Conservation (phyloP, 305 asterid species). For the Solanum hybrid region DNA sequence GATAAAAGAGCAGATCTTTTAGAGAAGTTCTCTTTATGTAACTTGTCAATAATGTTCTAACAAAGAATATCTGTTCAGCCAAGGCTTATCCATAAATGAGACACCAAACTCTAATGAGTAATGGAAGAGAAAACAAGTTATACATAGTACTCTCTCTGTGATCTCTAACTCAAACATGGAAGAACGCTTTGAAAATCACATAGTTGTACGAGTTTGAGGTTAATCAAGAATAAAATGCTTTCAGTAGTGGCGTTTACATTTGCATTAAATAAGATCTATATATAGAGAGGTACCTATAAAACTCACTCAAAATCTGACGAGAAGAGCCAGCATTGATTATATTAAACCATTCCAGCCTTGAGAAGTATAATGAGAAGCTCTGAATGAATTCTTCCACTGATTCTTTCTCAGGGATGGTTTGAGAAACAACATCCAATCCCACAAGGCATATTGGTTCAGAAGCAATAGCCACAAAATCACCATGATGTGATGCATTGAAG, state of each 20-base stretch:
- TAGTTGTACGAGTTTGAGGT: background rate
- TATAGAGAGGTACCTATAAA: constrained; percentile 46
- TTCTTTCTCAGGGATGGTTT: constrained; percentile 52
- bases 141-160: background rate
- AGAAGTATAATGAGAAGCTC: constrained; percentile 58
- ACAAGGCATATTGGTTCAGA: constrained; percentile 86
- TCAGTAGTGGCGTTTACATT: background rate
- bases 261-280: background rate
- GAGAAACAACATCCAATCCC: constrained; percentile 75
- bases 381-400: constrained; percentile 44
- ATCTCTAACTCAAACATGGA: background rate
- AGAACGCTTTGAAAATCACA: background rate
- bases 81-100: background rate
- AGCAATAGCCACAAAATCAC: constrained; percentile 86
- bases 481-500: constrained; percentile 84
- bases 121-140: background rate
- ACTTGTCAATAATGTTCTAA: background rate
- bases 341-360: constrained; percentile 59
- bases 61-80: background rate
- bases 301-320: constrained; percentile 41
- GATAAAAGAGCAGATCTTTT: background rate
- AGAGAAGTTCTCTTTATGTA: background rate
- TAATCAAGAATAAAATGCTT: background rate
- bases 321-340: constrained; percentile 42
- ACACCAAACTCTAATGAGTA: background rate